phyloP scores from a whole-genome alignment of 2,329 filamentous ascomycete species.

The Scortechinia acanthostroma region DNA sequence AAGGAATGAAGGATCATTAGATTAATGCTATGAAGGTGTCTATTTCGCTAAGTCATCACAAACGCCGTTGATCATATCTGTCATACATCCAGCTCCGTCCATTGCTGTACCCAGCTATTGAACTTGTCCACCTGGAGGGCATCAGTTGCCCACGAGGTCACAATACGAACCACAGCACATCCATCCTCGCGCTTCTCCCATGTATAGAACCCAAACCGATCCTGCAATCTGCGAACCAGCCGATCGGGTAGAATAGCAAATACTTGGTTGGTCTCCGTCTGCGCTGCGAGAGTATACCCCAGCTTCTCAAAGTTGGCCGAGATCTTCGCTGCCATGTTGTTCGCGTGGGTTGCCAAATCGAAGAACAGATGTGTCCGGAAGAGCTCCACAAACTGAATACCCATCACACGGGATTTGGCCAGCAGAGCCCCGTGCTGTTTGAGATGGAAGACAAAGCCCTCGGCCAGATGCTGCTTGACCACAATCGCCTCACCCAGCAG shows the following conservation, averaged over 20 bases:
- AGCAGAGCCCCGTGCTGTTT: slow-evolving; percentile 41
- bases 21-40: too few species aligned
- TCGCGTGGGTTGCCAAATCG: slow-evolving; percentile 33
- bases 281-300: slow-evolving; percentile 30
- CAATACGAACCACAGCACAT: slow-evolving; percentile 29
- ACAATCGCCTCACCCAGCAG: slow-evolving; percentile 40
- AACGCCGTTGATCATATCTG: too few species aligned
- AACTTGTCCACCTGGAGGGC: slow-evolving; percentile 28
- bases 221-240: slow-evolving; percentile 27
- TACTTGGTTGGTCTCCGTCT: slow-evolving; percentile 41
- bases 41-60: background rate
- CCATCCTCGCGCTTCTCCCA: slow-evolving; percentile 33
- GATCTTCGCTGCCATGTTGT: slow-evolving; percentile 30
- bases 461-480: slow-evolving; percentile 31
- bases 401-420: slow-evolving; percentile 38
- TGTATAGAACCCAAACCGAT: slow-evolving; percentile 34
- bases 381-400: slow-evolving; percentile 38
- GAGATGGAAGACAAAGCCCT: slow-evolving; percentile 39
- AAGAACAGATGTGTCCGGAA: slow-evolving; percentile 36
- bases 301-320: slow-evolving; percentile 29
- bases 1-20: too few species aligned
- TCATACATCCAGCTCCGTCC: too few species aligned
- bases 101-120: slow-evolving; percentile 11
- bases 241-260: slow-evolving; percentile 32
- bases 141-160: slow-evolving; percentile 43